Percentiles rank a stretch among this genome's conserved stretches.
Conservation (phyloP, 148 eudicot genomes). For the Gaultheria prostrata region DNA sequence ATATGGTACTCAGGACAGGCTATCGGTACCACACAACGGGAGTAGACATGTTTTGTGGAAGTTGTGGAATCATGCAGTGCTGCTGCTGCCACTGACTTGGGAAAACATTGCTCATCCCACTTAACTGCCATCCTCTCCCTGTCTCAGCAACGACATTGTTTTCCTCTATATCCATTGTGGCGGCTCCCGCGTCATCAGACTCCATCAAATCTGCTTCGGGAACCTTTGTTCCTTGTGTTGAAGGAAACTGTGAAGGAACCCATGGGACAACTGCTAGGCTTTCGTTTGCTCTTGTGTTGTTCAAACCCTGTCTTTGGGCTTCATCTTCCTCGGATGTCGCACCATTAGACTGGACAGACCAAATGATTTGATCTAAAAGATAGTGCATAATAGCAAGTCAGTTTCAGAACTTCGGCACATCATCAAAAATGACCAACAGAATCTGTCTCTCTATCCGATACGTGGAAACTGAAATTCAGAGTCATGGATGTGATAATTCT, state of each 20-base stretch:
- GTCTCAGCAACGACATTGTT: slow-evolving; percentile 16
- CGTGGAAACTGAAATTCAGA: background rate
- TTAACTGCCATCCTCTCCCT: slow-evolving; percentile 17
- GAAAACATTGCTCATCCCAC: slow-evolving; percentile 24
- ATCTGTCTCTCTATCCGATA: background rate
- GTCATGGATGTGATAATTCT: background rate
- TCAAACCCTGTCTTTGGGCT: slow-evolving; percentile 13
- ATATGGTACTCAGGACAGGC: slow-evolving; percentile 4
- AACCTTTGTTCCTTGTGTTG: slow-evolving; percentile 14
- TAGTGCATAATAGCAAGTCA: slow-evolving; percentile 14
- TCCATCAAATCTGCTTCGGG: slow-evolving; percentile 57
- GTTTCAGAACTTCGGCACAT: background rate
- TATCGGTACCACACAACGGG: slow-evolving; percentile 66
- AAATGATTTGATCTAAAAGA: slow-evolving; percentile 44
- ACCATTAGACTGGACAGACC: slow-evolving; percentile 28
- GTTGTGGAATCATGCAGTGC: slow-evolving; percentile 70
- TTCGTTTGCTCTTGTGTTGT: slow-evolving; percentile 10
- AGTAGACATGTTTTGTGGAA: slow-evolving; percentile 45
- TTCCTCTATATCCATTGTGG: slow-evolving; percentile 73
- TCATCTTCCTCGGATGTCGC: slow-evolving; percentile 26
- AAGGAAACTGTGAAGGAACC: slow-evolving; percentile 43
- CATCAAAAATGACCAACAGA: background rate
- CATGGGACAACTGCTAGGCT: slow-evolving; percentile 83
- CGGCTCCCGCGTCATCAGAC: slow-evolving; percentile 46
- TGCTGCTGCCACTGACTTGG: slow-evolving; percentile 57